Base-by-base conservation (phyloP, 1,139 yeast genomes). In the Nakaseomyces uthaithaninus region DNA sequence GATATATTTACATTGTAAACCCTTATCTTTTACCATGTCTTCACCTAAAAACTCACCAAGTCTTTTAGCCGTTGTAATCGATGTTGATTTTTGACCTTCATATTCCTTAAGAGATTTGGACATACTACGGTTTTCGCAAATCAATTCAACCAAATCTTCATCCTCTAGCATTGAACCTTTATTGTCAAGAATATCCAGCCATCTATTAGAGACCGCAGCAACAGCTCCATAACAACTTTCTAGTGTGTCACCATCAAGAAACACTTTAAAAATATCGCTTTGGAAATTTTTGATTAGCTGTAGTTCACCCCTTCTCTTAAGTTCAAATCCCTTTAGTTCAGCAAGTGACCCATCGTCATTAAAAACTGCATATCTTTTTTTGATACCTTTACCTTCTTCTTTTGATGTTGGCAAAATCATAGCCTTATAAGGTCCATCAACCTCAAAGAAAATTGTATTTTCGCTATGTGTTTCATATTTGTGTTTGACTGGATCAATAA, bases 351-450 rank as follows among this genome's bases (percentile, higher is more conserved):
- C 98, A 60, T 93, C 97, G 43, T 83, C 78, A 58, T 93, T 91
- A 64, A 93, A 93, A 6, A 93, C 99, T 1, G 98, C 99, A 55
- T 93, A 93, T 54, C 98, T 74, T 55, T 93, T 93, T 60, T 93
- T 93, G 58, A 93, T 71, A 51, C 95, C 96, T 62, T 89, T 89
- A 38, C 95, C 97, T 67, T 91, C 98, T 60, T 93, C 98, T 51
- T 86, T 86, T 0, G 98, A 91, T 0, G 98, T 87, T 8, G 99
- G 99, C 43, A 93, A 70, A 45, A 93, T 75, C 98, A 93, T 93
- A 0, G 98, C 98, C 54, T 79, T 83, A 62, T 93, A 93, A 0
- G 99, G 99, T 10, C 99, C 99, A 67, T 93, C 99, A 19, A 93
- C 95, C 62, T 93, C 99, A 54, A 93, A 93, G 63, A 91, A 91